Evolutionary conservation across 768 basidiomycete species (phyloP).

Genomic region (Pluteus cervinus): DNA sequence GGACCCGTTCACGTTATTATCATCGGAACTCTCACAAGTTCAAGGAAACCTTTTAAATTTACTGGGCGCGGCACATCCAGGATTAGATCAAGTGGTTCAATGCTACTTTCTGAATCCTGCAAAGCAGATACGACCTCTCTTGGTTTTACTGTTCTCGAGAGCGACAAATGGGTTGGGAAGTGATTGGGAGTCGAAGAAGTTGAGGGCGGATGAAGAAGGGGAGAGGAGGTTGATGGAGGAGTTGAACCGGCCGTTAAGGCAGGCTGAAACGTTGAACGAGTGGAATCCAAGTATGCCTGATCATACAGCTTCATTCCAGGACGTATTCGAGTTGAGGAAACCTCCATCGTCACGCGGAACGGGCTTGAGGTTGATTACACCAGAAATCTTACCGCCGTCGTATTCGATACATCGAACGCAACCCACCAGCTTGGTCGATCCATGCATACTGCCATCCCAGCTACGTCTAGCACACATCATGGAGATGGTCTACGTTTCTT

Average conservation of each 20-base stretch:
- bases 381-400: constrained; percentile 15
- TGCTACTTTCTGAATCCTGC: constrained; percentile 90
- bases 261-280: constrained; percentile 81
- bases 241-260: constrained; percentile 75
- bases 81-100: constrained; percentile 80
- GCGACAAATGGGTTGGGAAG: constrained; percentile 89
- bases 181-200: constrained; percentile 53
- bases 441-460: constrained; percentile 76
- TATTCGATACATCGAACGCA: constrained; percentile 14
- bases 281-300: constrained; percentile 87
- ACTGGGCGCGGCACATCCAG: constrained; percentile 85
- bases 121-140: constrained; percentile 84
- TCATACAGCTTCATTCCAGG: constrained; percentile 60
- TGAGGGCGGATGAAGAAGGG: constrained; percentile 57
- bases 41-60: constrained; percentile 68
- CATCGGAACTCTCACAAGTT: constrained; percentile 65
- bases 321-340: constrained; percentile 45
- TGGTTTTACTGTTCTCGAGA: constrained; percentile 84
- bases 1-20: constrained; percentile 69
- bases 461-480: constrained; percentile 90
- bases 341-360: constrained; percentile 30
- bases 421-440: constrained; percentile 21
- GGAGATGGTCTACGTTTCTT: constrained; percentile 98
- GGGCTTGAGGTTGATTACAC: constrained; percentile 17
- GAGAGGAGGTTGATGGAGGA: constrained; percentile 45